Evolutionary conservation across 1,284 basidiomycete genomes (phyloP), one percentile per base, ranked within the genome.

Genomic region (Cutaneotrichosporon curvatum): DNA sequence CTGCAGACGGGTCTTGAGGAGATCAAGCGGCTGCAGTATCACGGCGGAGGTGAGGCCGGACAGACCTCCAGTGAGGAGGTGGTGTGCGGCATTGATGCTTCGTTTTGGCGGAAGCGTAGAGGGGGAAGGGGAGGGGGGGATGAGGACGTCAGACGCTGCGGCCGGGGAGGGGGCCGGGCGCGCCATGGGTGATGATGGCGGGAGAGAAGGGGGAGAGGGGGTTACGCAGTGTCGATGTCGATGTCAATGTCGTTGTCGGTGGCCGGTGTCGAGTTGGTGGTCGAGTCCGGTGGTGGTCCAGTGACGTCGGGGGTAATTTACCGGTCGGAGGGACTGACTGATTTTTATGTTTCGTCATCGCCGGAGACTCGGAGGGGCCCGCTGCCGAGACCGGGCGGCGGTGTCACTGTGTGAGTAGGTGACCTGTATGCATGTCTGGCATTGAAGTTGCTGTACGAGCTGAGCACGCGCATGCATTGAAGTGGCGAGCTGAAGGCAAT

Each of bases 1-100:
- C 67, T 92, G 87, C 52, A 91, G 65, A 35, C 88, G 79, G 16
- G 89, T 94, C 73, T 92, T 92, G 60, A 94, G 71, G 25, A 92
- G 74, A 70, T 92, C 89, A 56, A 92, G 57, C 1, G 72, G 72
- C 53, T 73, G 72, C 2, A 73, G 58, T 4, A 59, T 60, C 9
- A 73, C 59, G 0, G 71, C 65, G 0, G 61, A 66, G 0, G 68
- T 67, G 12, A 73, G 58, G 4, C 72, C 72, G 2, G 65, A 69
- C 8, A 70, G 54, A 3, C 60, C 72, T 7, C 72, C 72, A 5
- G 67, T 67, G 12, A 62, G 25, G 20, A 73, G 62, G 51, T 73
- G 71, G 56, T 73, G 68, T 10, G 53, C 44, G 4, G 72, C 67
- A 48, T 63, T 64, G 30, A 50, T 39, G 41, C 25, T 28, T 7